Base-by-base conservation (phyloP, 2,329 filamentous ascomycete genomes). In the Aspergillus quadrilineatus region DNA sequence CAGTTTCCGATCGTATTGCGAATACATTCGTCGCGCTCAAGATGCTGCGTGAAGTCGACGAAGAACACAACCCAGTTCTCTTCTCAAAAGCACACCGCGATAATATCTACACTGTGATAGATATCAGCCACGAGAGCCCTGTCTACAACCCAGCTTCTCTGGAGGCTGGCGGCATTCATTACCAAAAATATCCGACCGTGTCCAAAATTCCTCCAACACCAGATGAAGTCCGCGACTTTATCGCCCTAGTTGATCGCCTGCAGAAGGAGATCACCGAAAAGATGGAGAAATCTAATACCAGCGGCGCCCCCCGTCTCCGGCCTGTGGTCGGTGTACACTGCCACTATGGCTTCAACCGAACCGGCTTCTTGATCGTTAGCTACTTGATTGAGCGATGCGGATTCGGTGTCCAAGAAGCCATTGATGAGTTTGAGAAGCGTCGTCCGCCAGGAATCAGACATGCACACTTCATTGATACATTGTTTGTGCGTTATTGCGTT, bases 271-370 rank as follows among this genome's bases (percentile, higher is more conserved):
- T 87, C 58, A 77, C 76, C 48, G 65, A 72, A 29, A 71, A 77
- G 60, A 74, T 73, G 41, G 75, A 72, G 55, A 77, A 75, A 17
- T 75, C 78, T n/a, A 72, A 74, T 17, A 77, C 53, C 8, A 66
- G 37, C 32, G 10, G 14, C 34, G 4, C 34, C 4, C 4, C 34
- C 53, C 62, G 12, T 10, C 65, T 63, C 17, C 71, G 70, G n/a
- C 75, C 75, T 12, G 66, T 87, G 47, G 83, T 96, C 50, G 92
- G 88, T 2, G 90, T 96, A 0, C 93, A 97, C 71, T 97, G 93
- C 67, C 93, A 97, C 68, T 97, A 97, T 65, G 93, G 93, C 0
- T 97, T 95, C 77, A 97, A 97, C 71, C 84, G 92, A 22, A 97
- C 93, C 0, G 93, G 93, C 0, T 96, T 93, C 71, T 89, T 97